Conservation (phyloP, 2,329 filamentous ascomycete genomes). For the Chaetomium olivaceum region DNA sequence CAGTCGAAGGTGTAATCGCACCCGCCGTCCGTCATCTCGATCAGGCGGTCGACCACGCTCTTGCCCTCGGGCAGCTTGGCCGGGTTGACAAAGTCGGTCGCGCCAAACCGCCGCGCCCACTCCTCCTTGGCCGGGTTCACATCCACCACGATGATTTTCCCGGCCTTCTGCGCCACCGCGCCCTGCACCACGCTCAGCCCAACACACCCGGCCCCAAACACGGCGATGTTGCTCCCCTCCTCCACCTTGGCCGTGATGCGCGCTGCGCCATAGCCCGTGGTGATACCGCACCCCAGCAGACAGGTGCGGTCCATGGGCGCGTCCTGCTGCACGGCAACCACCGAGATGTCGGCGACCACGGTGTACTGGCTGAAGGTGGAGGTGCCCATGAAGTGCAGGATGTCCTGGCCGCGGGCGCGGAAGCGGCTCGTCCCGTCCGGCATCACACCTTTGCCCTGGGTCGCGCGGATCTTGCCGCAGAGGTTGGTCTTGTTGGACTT, state of each 20-base stretch:
- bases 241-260: slow-evolving; percentile 91
- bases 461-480: slow-evolving; percentile 97
- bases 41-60: slow-evolving; percentile 85
- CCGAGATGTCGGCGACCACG: slow-evolving; percentile 96
- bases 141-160: slow-evolving; percentile 71
- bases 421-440: slow-evolving; percentile 95
- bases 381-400: slow-evolving; percentile 98
- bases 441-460: slow-evolving; percentile 95
- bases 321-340: slow-evolving; percentile 86
- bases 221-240: slow-evolving; percentile 81
- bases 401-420: slow-evolving; percentile 89
- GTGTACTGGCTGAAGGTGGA: slow-evolving; percentile 99
- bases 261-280: slow-evolving; percentile 94
- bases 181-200: slow-evolving; percentile 95
- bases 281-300: slow-evolving; percentile 96
- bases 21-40: slow-evolving; percentile 97
- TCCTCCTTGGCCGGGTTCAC: slow-evolving; percentile 88
- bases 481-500: slow-evolving; percentile 99
- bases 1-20: slow-evolving; percentile 99
- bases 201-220: slow-evolving; percentile 96
- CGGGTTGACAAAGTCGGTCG: slow-evolving; percentile 96
- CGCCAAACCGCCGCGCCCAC: slow-evolving; percentile 93
- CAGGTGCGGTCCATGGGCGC: slow-evolving; percentile 96
- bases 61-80: slow-evolving; percentile 69
- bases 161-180: slow-evolving; percentile 78